phyloP scores from a whole-genome alignment of 164 flowering plant species.

The Berberis vulgaris region DNA sequence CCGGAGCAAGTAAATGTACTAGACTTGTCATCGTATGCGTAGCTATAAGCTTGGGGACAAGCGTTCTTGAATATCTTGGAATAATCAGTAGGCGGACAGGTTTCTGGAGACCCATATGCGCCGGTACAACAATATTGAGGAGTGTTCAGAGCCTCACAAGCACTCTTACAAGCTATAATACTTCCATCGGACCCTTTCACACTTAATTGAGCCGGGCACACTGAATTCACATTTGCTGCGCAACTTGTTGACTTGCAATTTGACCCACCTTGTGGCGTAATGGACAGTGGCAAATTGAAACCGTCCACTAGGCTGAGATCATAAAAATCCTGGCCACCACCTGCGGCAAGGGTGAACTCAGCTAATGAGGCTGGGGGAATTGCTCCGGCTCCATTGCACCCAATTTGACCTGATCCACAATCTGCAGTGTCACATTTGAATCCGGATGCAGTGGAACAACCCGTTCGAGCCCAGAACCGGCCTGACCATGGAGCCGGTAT shows the following conservation, averaged over 20 bases:
- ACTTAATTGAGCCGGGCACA: background rate
- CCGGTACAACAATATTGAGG: too few relatives aligned
- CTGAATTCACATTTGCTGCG: constrained; percentile 18
- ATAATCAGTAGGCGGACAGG: too few relatives aligned
- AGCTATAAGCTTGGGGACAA: too few relatives aligned
- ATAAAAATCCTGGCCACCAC: constrained; percentile 56
- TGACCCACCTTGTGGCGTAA: constrained; percentile 24
- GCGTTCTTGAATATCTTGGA: too few relatives aligned
- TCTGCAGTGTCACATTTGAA: constrained; percentile 58
- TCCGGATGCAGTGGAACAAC: constrained; percentile 49
- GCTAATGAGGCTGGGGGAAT: constrained; percentile 85
- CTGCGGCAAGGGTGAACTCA: constrained; percentile 68
- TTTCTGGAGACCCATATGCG: too few relatives aligned
- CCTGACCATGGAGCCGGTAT: constrained; percentile 91
- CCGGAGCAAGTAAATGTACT: too few relatives aligned
- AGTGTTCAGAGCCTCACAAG: too few relatives aligned
- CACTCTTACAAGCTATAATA: too few relatives aligned
- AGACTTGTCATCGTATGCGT: too few relatives aligned
- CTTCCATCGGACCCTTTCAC: too few relatives aligned
- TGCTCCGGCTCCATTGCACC: constrained; percentile 77
- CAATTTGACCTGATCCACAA: constrained; percentile 61
- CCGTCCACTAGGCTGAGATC: constrained; percentile 83
- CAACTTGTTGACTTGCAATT: constrained; percentile 38
- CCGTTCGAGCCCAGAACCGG: constrained; percentile 84
- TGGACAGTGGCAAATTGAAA: constrained; percentile 57